Base-by-base conservation (phyloP, 2,329 filamentous ascomycete species). In the Cordyceps cateniannulata region DNA sequence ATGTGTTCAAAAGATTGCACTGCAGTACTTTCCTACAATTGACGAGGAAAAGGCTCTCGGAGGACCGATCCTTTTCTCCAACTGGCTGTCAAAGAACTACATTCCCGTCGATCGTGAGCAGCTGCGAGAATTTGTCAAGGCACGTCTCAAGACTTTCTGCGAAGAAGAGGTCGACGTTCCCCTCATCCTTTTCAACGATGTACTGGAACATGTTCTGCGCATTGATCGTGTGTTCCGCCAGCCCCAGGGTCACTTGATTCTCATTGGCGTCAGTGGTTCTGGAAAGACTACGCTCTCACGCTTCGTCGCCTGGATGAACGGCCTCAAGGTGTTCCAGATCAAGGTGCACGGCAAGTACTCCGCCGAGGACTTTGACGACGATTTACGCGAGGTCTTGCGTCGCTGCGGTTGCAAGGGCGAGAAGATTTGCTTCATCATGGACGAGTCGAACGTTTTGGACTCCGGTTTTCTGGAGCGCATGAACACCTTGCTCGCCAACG, bases 381-480 rank as follows among this genome's bases (percentile, higher is more conserved):
- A 99, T 73, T 80, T 99, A 40, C 86, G 96, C 65, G 93, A 93
- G 71, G 95, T 99, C 9, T 85, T 99, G 45, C 88, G 95, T 50
- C 86, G 95, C 61, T 96, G 91, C 68, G 95, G 95, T 64, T 98
- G 93, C 79, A 97, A 97, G 79, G 95, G 95, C 40, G 95, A 99
- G 73, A 98, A 98, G 81, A 96, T 99, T 53, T 99, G 96, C 77
- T 99, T 99, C 80, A 97, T 99, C 79, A 98, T 99, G 93, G 95
- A 99, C 72, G 95, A 99, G 77, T 89, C 93, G 10, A 99, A 99
- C 69, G 95, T 99, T 40, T 83, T 99, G 29, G 95, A 99, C 74
- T 99, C 95, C 48, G 95, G 95, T 59, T 99, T 99, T 86, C 76
- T 99, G 60, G 95, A 99, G 75, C 88, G 96, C 69, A 99, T 99